Evolutionary conservation across 208 protist genomes (phyloP), one percentile per base, ranked within the genome.

Genomic region (Leishmania martiniquensis): DNA sequence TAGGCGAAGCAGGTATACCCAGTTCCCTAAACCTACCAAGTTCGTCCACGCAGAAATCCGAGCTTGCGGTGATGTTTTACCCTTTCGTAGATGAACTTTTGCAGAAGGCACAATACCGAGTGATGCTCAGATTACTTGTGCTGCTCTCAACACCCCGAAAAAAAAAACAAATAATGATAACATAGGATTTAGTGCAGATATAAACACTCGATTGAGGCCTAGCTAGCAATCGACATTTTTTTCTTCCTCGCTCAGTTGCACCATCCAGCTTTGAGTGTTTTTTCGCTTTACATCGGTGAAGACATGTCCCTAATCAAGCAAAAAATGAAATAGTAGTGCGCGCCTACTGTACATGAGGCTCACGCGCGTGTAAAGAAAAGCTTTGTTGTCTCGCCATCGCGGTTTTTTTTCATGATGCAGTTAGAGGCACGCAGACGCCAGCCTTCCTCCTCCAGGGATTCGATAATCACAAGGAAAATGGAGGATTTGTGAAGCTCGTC

Each of bases 401-500:
- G 79, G 1, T 89, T 82, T 29, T 51, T 25, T 77, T 94, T 78
- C 13, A 68, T 75, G 47, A 93, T 80, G 6, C 88, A 82, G 85
- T 90, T 94, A 57, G 90, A 91, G 32, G 92, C 88, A n/a, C 90
- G 88, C 42, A 98, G 85, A 22, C 76, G 82, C 95, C 95, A 98
- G 45, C 94, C 95, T 51, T 98, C 95, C 37, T 91, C 78, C 81
- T 95, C 88, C 13, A 98, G 81, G 20, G 75, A 86, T 78, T 95
- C 83, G 47, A 96, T 92, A 55, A 98, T 89, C 2, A 88, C 82
- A 15, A 95, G 84, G 60, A 88, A 95, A 51, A 97, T 88, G 37
- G 89, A 62, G 0, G 93, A 93, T 70, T 94, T 93, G 87, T 97
- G 93, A 4, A 98, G 85, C 65, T 97, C 91, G 73, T 98, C 87